Evolutionary conservation across 768 basidiomycete species (phyloP).

Genomic region (Suillus fuscotomentosus): DNA sequence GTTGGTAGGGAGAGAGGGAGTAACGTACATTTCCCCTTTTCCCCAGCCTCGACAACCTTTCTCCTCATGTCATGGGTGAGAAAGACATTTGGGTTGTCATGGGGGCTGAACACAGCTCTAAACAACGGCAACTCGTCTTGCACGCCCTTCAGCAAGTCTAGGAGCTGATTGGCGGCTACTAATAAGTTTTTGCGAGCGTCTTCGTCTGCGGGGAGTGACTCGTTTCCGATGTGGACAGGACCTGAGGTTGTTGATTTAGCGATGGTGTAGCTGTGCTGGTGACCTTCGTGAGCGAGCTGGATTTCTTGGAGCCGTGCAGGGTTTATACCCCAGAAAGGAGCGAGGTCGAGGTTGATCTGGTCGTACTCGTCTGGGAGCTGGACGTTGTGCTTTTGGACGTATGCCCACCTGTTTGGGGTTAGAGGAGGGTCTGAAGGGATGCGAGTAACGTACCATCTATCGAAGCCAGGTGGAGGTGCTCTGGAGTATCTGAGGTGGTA

Average conservation of each 20-base stretch:
- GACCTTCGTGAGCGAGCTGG: constrained; percentile 29
- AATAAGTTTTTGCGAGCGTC: not conserved
- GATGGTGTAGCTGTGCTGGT: constrained; percentile 35
- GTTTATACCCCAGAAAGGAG: constrained; percentile 42
- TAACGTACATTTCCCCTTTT: not conserved
- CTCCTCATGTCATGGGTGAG: constrained; percentile 34
- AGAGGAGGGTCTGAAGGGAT: not conserved
- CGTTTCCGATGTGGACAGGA: constrained; percentile 15
- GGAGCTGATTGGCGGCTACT: constrained; percentile 33
- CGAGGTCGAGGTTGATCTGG: constrained; percentile 42
- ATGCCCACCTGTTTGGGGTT: constrained; percentile 39
- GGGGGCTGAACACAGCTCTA: constrained; percentile 44
- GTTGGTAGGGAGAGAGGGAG: too few species aligned
- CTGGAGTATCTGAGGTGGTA: constrained; percentile 38
- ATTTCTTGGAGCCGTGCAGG: constrained; percentile 31
- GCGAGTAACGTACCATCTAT: constrained; percentile 38
- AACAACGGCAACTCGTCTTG: constrained; percentile 44
- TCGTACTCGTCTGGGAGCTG: constrained; percentile 57
- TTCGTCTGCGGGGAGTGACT: constrained; percentile 10
- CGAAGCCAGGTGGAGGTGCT: constrained; percentile 43
- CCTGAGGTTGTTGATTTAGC: constrained; percentile 21
- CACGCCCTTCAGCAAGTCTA: constrained; percentile 39
- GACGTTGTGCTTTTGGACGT: constrained; percentile 43
- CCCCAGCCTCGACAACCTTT: constrained; percentile 32
- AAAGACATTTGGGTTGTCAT: constrained; percentile 41